phyloP scores from a whole-genome alignment of 495 filamentous ascomycete species.

The Podospora fimiseda region DNA sequence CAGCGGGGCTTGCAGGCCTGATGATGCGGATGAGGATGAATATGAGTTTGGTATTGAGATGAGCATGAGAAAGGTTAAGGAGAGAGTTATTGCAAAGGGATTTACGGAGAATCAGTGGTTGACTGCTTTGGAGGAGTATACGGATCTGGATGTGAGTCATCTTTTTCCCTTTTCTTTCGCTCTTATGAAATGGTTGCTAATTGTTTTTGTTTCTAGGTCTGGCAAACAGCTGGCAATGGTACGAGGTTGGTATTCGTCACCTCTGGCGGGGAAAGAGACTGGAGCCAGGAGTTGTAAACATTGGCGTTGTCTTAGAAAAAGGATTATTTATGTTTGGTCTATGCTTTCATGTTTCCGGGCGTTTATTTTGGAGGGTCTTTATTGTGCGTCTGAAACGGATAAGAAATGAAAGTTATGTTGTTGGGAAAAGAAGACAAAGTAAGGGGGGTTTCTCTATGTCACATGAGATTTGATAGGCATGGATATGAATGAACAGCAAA shows the following conservation, averaged over 20 bases:
- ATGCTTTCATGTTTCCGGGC: too few species aligned
- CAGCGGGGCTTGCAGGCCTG: conserved; percentile 61
- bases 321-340: too few species aligned
- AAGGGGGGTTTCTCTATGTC: too few species aligned
- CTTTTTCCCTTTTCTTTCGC: conserved; percentile 1
- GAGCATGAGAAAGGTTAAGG: conserved; percentile 77
- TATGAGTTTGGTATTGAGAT: conserved; percentile 58
- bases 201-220: too few species aligned
- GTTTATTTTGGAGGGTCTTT: not conserved
- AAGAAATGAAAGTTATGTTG: too few species aligned
- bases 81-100: conserved; percentile 88
- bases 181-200: too few species aligned
- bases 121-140: conserved; percentile 82
- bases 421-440: not conserved
- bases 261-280: conserved; percentile 32
- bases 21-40: conserved; percentile 56
- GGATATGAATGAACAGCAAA: not conserved
- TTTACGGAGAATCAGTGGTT: conserved; percentile 92
- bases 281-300: conserved; percentile 21
- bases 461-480: too few species aligned
- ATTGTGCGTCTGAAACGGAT: not conserved
- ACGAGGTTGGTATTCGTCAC: conserved; percentile 74
- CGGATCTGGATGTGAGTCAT: conserved; percentile 71
- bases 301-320: too few species aligned
- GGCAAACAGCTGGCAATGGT: conserved; percentile 87